These are phyloP conservation scores for Aspergillus chevalieri DNA, from an alignment of 2,329 filamentous ascomycete genomes.

Conservation along the genomic window DNA sequence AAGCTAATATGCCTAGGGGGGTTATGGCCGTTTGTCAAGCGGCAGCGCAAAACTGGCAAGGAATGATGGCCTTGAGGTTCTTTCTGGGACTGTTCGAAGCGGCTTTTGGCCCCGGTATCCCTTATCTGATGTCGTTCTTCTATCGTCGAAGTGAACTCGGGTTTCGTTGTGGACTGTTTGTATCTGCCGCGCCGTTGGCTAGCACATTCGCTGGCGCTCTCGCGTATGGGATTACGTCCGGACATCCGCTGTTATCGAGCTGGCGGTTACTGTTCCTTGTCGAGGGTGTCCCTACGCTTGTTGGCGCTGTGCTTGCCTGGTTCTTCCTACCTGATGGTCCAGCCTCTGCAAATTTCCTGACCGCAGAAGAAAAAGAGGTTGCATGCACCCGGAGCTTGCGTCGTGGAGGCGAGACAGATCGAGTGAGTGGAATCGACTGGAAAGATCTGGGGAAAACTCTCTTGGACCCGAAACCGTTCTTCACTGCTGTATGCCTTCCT, in stretches of 20 bases:
- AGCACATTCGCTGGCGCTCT: slow-evolving; percentile 70
- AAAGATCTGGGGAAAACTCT: slow-evolving; percentile 44
- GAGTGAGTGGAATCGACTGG: slow-evolving; percentile 38
- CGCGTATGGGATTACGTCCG: slow-evolving; percentile 59
- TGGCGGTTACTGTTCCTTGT: slow-evolving; percentile 64
- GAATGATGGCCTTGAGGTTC: slow-evolving; percentile 46
- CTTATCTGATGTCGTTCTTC: slow-evolving; percentile 52
- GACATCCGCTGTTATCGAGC: slow-evolving; percentile 50
- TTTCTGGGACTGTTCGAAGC: slow-evolving; percentile 45
- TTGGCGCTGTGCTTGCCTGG: slow-evolving; percentile 51
- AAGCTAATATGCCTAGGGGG: slow-evolving; percentile 32
- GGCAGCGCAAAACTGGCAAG: slow-evolving; percentile 39
- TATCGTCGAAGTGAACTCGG: slow-evolving; percentile 54
- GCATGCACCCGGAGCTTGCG: slow-evolving; percentile 50
- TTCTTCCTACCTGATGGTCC: slow-evolving; percentile 51
- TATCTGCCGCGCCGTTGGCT: slow-evolving; percentile 59
- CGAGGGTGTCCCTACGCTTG: slow-evolving; percentile 56
- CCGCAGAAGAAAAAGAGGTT: slow-evolving; percentile 52
- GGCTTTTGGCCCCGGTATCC: slow-evolving; percentile 41
- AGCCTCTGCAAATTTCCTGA: slow-evolving; percentile 50
- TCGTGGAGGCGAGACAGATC: slow-evolving; percentile 46
- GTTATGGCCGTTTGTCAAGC: slow-evolving; percentile 44
- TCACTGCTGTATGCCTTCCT: slow-evolving; percentile 34
- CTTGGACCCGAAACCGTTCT: slow-evolving; percentile 44
- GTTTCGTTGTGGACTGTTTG: slow-evolving; percentile 51